A percentile compares a stretch with the other conserved stretches of the same genome.
phyloP scores from a whole-genome alignment of 164 flowering plant species.

The Liriodendron chinense region DNA sequence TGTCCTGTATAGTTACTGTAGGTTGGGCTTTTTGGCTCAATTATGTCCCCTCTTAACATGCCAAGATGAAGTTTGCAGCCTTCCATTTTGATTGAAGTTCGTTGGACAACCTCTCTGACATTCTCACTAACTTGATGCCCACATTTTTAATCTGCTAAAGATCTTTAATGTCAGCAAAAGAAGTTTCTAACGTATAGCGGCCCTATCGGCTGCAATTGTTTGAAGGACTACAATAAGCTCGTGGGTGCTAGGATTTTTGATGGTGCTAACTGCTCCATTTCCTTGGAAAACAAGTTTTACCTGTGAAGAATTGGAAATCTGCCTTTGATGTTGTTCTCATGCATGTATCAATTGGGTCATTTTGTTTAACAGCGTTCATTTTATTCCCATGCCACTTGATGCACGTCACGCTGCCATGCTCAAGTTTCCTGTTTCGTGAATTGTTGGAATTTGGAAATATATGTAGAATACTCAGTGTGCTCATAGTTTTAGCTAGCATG shows the following conservation, averaged over 20 bases:
- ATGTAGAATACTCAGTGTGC: neutral
- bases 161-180: neutral
- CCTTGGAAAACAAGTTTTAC: neutral
- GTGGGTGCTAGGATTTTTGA: too few relatives aligned
- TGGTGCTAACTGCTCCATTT: neutral
- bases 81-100: neutral
- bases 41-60: neutral
- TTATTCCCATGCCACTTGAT: neutral
- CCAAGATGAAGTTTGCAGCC: neutral
- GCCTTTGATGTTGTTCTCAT: neutral
- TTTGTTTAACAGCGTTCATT: neutral
- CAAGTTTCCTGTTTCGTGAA: neutral
- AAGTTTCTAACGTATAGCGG: neutral
- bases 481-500: neutral
- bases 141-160: too few relatives aligned
- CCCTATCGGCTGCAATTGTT: neutral
- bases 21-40: too few relatives aligned
- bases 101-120: neutral
- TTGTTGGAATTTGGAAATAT: neutral
- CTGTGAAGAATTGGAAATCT: neutral
- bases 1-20: too few relatives aligned
- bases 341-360: neutral
- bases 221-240: neutral
- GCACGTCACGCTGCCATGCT: neutral
- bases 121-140: neutral